Percentiles rank a stretch among this genome's conserved stretches.
phyloP scores from a whole-genome alignment of 2,329 filamentous ascomycete species.

The Calonectria montana region DNA sequence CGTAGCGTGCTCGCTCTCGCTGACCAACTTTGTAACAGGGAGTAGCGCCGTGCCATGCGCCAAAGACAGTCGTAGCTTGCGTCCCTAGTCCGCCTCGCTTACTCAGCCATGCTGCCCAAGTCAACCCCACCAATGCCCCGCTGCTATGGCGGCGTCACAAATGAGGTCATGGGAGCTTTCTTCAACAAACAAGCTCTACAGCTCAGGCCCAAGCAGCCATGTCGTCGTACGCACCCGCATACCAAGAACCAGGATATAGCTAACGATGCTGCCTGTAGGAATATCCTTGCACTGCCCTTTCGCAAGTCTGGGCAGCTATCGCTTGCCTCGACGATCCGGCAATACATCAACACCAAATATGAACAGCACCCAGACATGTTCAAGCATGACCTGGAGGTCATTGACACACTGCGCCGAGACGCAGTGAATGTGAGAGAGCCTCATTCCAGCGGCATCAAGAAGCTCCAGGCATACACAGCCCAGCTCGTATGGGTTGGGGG shows the following conservation, averaged over 20 bases:
- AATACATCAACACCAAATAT: slow-evolving; percentile 98
- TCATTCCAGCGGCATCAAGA: slow-evolving; percentile 85
- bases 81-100: too few species aligned
- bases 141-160: slow-evolving; percentile 31
- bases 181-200: slow-evolving; percentile 18
- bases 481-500: slow-evolving; percentile 93
- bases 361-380: slow-evolving; percentile 99
- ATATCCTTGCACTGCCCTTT: slow-evolving; percentile 85
- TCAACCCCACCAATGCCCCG: slow-evolving; percentile 28
- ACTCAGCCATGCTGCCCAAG: too few species aligned
- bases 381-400: slow-evolving; percentile 82
- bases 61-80: too few species aligned
- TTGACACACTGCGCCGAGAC: slow-evolving; percentile 84
- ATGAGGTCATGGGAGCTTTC: slow-evolving; percentile 41
- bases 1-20: too few species aligned
- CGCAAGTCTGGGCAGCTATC: slow-evolving; percentile 84
- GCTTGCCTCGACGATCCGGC: slow-evolving; percentile 84
- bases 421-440: slow-evolving; percentile 92
- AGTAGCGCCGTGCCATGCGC: too few species aligned
- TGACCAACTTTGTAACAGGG: too few species aligned
- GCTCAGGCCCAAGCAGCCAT: slow-evolving; percentile 30
- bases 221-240: slow-evolving; percentile 41
- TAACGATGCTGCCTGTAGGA: slow-evolving; percentile 50
- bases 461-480: slow-evolving; percentile 90
- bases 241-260: not conserved